Conservation (phyloP, 106 monocot genomes). For the Dioscorea alata region DNA sequence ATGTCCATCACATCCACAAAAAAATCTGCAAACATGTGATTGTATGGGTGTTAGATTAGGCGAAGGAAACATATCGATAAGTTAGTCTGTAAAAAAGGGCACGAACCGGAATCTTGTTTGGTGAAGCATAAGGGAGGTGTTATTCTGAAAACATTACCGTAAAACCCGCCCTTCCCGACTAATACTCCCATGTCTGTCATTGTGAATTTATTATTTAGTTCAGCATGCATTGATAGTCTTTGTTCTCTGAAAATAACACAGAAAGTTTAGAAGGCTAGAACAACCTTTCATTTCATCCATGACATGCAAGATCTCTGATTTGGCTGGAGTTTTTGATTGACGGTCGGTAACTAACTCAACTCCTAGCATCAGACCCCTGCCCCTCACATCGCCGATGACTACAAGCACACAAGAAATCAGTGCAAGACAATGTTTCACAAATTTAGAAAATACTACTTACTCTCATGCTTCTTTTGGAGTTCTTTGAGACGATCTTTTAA, state of each 20-base stretch:
- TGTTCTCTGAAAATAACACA: background rate
- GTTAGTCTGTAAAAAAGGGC: background rate
- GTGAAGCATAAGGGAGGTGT: constrained; percentile 43
- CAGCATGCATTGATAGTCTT: background rate
- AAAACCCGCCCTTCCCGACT: constrained; percentile 45
- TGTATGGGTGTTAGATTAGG: background rate
- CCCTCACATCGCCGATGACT: constrained; percentile 58
- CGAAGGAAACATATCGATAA: too few species aligned
- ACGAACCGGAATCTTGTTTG: constrained; percentile 35
- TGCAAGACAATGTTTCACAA: too few species aligned
- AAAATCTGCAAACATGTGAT: constrained; percentile 15
- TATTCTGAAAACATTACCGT: constrained; percentile 38
- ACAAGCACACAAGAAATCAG: background rate
- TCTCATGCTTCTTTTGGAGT: constrained; percentile 58
- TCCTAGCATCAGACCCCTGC: constrained; percentile 60
- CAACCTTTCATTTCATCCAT: constrained; percentile 54
- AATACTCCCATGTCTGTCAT: constrained; percentile 40
- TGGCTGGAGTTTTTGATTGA: constrained; percentile 41
- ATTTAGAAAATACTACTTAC: constrained; percentile 21
- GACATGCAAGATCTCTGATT: constrained; percentile 31
- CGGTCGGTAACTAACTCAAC: constrained; percentile 45
- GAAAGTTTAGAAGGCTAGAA: background rate
- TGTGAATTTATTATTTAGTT: too few species aligned
- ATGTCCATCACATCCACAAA: constrained; percentile 31
- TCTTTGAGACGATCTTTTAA: constrained; percentile 45